Base-by-base conservation (phyloP, 495 filamentous ascomycete species). In the Xylaria longipes region DNA sequence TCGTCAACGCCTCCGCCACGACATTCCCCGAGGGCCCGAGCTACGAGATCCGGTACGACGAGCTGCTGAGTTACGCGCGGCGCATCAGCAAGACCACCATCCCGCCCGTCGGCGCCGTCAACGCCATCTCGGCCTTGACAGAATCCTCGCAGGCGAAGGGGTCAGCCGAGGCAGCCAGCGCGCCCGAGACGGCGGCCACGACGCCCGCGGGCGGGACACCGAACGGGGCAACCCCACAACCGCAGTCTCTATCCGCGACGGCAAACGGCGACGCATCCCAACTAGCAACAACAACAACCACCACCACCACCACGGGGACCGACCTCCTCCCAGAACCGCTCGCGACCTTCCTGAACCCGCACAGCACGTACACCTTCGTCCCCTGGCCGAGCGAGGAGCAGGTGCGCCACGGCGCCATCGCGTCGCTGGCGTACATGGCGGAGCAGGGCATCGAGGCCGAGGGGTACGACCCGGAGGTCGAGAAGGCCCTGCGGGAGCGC, bases 41-140 rank as follows among this genome's bases (percentile, higher is more conserved):
- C 73, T 78, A 82, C 73, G 72, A 82, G 20, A 87, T 94, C 64
- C 83, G 86, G 15, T 91, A 90, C 67, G 83, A 83, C 57, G 91
- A 94, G 65, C 86, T 95, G 1, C 87, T 95, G 9, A 80, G 81
- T 56, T 94, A 91, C 74, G 93, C 93, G 11, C 87, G 89, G n/a
- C 86, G 87, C 72, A 94, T 95, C 71, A 89, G 87, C 68, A 89
- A 87, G 76, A 93, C 88, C 72, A 94, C 93, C 0, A 82, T 91
- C 11, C 93, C 93, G 1, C 89, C 89, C 1, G 87, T 88, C 6
- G 89, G 84, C 70, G 82, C 86, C n/a, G 76, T 83, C 3, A 85
- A 83, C 69, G 76, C 79, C 48, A 60, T 80, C n/a, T 54, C 65
- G 2, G 31, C 72, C 17, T 68, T 52, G 27, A 20, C 25, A 8